These are phyloP conservation scores for Laetiporus sulphureus DNA, from an alignment of 1,284 basidiomycete species.

Conservation along the genomic window DNA sequence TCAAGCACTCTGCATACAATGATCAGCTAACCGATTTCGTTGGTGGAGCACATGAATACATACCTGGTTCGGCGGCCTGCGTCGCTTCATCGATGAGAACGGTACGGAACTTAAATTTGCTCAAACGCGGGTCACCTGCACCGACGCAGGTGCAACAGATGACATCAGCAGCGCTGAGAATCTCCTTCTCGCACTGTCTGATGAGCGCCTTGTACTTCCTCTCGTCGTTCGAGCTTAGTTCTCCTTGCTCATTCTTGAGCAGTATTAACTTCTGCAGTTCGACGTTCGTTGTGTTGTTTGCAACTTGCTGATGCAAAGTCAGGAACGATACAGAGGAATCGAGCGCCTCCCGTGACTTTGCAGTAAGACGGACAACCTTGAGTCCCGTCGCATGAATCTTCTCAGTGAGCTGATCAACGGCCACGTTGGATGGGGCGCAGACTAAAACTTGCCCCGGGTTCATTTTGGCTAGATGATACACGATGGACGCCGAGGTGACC, in stretches of 20 bases:
- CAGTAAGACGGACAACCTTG: conserved; percentile 95
- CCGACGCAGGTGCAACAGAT: conserved; percentile 99
- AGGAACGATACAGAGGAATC: conserved; percentile 92
- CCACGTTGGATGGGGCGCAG: conserved; percentile 98
- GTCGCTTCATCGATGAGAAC: conserved; percentile 99
- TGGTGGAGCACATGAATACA: conserved; percentile 22
- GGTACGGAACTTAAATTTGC: conserved; percentile 96
- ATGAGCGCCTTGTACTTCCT: conserved; percentile 96
- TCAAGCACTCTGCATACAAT: conserved; percentile 84
- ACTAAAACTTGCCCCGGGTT: conserved; percentile 99
- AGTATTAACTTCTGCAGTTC: conserved; percentile 97
- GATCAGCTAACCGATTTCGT: conserved; percentile 2
- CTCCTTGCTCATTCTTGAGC: conserved; percentile 96
- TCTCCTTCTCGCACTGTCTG: conserved; percentile 95
- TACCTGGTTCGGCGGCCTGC: conserved; percentile 95
- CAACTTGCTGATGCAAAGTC: conserved; percentile 95
- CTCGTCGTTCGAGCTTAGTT: conserved; percentile 94
- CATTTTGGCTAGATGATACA: conserved; percentile 99
- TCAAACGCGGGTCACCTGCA: conserved; percentile 91
- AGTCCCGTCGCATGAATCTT: conserved; percentile 97
- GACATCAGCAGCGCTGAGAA: conserved; percentile 91
- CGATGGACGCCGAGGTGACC: conserved; percentile 98
- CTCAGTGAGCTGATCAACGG: conserved; percentile 97
- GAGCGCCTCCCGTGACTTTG: conserved; percentile 96
- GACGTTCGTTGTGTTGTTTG: conserved; percentile 90